Base-by-base conservation (phyloP, 164 flowering plant genomes). In the Vitis rotundifolia region DNA sequence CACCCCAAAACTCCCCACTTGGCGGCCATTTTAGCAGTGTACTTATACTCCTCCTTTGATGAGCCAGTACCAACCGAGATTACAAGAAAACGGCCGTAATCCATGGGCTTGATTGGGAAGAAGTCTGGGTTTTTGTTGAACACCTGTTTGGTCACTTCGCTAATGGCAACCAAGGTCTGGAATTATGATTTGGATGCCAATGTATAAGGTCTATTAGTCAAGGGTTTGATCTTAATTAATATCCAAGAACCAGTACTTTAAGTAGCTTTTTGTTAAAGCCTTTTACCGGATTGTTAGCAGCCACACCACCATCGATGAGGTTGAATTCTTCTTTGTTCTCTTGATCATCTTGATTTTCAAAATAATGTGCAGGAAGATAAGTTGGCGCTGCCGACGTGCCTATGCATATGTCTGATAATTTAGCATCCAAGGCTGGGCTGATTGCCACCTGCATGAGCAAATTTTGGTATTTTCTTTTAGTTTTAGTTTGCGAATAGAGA, bases 361-460 rank as follows among this genome's bases (percentile, higher is more conserved):
- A 88, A 53, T 72, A 68, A 64, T 88, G 58, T n/a, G 90, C 72
- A 12, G 92, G 90, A 31, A 88, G 74, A 58, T 49, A 77, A 10
- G 89, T 85, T 28, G 91, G 91, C 6, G 95, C 95, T 0, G 92
- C 92, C 1, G 95, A 85, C 5, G 91, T 88, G 55, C 74, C 63
- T 9, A 88, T 80, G 82, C 92, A 88, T 51, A 89, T 77, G 70
- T 89, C 90, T 28, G 88, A 71, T 44, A 89, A 75, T 49, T 10
- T 26, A 11, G 84, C 90, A 70, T 88, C 80, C 68, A 79, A 7
- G 1, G 6, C 2, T n/a, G 83, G 71, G 1, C 19, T 5, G 12
- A 9, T 49, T 44, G 47, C 16, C 29, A 76, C 69, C 89, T 88
- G 69, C 71, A 77, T 48, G 3, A 47, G 9, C 2, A n/a, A 12